Evolutionary conservation across 371 early-diverging fungal genomes (phyloP).

Genomic region (Synchytrium microbalum): DNA sequence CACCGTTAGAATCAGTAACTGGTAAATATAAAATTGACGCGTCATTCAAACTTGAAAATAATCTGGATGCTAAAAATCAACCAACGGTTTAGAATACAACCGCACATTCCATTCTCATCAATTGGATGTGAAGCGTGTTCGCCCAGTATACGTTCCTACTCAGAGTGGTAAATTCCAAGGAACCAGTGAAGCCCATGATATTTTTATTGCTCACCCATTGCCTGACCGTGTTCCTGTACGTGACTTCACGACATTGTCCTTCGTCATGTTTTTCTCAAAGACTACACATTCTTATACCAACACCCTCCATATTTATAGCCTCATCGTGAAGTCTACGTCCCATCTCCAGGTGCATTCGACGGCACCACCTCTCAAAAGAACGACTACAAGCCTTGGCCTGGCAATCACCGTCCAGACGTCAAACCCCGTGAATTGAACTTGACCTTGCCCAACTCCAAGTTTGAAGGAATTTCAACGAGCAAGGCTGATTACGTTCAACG

Average conservation of each 20-base stretch:
- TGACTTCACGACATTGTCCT: background rate
- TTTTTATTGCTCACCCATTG: background rate
- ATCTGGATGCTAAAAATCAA: too few relatives aligned
- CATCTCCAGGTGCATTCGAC: background rate
- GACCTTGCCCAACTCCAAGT: background rate
- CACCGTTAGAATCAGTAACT: background rate
- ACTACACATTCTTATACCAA: background rate
- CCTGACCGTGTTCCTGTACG: background rate
- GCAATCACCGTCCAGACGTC: background rate
- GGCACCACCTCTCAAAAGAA: background rate
- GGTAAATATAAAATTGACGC: background rate
- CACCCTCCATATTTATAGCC: background rate
- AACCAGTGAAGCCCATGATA: background rate
- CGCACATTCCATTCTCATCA: background rate
- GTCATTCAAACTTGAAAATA: too few relatives aligned
- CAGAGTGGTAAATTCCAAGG: background rate
- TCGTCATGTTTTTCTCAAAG: background rate
- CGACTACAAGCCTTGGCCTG: background rate
- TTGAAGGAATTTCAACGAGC: background rate
- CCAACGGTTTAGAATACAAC: background rate
- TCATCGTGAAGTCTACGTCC: background rate
- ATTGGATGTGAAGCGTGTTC: background rate
- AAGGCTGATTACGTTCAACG: background rate
- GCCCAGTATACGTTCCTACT: background rate
- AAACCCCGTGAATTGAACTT: conserved; percentile 2